Evolutionary conservation across 495 filamentous ascomycete genomes (phyloP).

Genomic region (Aspergillus haitiensis): DNA sequence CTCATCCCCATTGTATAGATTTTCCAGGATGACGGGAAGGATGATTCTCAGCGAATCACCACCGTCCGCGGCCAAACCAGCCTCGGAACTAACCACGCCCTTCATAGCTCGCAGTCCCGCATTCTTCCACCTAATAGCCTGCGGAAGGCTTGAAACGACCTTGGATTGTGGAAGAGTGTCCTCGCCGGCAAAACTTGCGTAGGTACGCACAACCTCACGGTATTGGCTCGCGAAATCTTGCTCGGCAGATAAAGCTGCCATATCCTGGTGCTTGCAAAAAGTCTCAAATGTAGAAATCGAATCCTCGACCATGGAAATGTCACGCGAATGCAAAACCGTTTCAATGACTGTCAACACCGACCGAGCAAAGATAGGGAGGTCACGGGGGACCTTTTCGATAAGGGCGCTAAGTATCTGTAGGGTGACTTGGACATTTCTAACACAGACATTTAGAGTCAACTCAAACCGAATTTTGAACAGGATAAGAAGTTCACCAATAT

Average conservation of each 20-base stretch:
- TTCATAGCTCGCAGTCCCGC: conserved; percentile 77
- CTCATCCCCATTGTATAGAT: conserved; percentile 75
- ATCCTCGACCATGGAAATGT: conserved; percentile 86
- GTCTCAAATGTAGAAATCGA: conserved; percentile 79
- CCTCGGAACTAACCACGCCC: conserved; percentile 72
- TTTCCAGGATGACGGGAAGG: conserved; percentile 79
- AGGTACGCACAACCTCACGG: conserved; percentile 71
- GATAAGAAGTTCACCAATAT: background rate
- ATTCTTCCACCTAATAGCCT: conserved; percentile 81
- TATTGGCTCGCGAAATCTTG: conserved; percentile 82
- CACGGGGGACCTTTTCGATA: conserved; percentile 87
- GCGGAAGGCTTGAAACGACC: conserved; percentile 58
- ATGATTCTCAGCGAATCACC: conserved; percentile 72
- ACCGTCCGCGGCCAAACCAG: conserved; percentile 65
- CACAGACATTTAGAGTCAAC: conserved; percentile 11
- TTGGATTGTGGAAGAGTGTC: conserved; percentile 35
- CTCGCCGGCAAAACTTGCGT: conserved; percentile 70
- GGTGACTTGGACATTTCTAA: conserved; percentile 88
- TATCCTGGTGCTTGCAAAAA: conserved; percentile 80
- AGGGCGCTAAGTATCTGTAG: conserved; percentile 84
- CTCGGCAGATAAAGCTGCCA: conserved; percentile 72
- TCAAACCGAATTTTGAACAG: too few relatives aligned
- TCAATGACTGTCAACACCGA: conserved; percentile 78
- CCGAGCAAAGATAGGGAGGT: conserved; percentile 81
- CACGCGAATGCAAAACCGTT: conserved; percentile 72